Percentiles rank a stretch among this genome's conserved stretches.
These are phyloP conservation scores for Cyberlindnera subsufficiens DNA, from an alignment of 805 yeast species.

Conservation along the genomic window DNA sequence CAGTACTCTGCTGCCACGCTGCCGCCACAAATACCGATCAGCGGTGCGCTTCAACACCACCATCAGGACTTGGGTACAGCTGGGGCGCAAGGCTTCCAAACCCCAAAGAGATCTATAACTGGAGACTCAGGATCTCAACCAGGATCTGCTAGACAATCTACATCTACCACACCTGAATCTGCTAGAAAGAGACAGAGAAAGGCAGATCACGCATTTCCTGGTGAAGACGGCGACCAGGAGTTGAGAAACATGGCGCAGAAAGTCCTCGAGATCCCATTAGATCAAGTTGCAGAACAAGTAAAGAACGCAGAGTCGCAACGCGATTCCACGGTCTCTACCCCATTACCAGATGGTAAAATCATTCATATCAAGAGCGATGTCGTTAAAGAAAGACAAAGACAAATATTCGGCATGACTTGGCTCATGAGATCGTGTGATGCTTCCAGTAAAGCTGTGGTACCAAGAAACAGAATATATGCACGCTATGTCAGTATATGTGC, in stretches of 20 bases:
- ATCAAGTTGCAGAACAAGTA: slow-evolving; percentile 39
- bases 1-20: background rate
- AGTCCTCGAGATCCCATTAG: slow-evolving; percentile 27
- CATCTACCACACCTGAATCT: slow-evolving; percentile 14
- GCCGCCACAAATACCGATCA: background rate
- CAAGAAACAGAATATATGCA: slow-evolving; percentile 63
- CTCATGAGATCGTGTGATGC: slow-evolving; percentile 57
- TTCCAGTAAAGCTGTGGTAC: slow-evolving; percentile 47
- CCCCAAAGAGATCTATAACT: slow-evolving; percentile 19
- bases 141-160: slow-evolving; percentile 1
- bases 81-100: slow-evolving; percentile 14
- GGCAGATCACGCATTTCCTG: slow-evolving; percentile 22
- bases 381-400: slow-evolving; percentile 54
- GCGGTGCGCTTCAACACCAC: background rate
- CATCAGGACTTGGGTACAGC: slow-evolving; percentile 2
- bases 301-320: slow-evolving; percentile 33
- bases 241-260: slow-evolving; percentile 30
- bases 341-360: slow-evolving; percentile 23
- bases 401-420: slow-evolving; percentile 80
- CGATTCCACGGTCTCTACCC: slow-evolving; percentile 14
- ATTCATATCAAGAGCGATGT: slow-evolving; percentile 15
- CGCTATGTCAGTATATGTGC: slow-evolving; percentile 56
- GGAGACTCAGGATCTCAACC: slow-evolving; percentile 3
- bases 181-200: slow-evolving; percentile 22
- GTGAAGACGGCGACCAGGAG: slow-evolving; percentile 31